phyloP scores from a whole-genome alignment of 208 protist species.

The Tetramitus jugosus region DNA sequence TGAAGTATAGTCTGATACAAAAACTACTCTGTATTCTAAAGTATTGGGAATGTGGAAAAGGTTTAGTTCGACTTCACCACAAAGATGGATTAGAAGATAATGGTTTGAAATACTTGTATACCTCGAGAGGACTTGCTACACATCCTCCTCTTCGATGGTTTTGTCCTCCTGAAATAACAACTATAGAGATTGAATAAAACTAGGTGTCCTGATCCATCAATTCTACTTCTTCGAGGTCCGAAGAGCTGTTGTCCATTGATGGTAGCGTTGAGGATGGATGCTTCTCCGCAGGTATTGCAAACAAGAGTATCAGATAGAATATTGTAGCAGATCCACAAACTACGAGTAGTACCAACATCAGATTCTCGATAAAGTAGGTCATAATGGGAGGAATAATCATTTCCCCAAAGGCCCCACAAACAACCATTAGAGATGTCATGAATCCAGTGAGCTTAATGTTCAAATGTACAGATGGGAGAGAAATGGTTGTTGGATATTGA shows the following conservation, averaged over 20 bases:
- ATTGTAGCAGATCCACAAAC: too few relatives aligned
- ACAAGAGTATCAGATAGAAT: too few relatives aligned
- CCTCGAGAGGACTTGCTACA: neutral
- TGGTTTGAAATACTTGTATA: neutral
- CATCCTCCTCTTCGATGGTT: neutral
- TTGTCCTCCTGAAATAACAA: neutral
- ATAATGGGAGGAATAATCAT: neutral
- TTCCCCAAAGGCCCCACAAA: neutral
- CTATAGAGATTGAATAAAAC: neutral
- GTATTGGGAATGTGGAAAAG: neutral
- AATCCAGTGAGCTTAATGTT: neutral
- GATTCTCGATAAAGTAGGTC: neutral
- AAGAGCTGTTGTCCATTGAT: too few relatives aligned
- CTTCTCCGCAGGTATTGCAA: too few relatives aligned
- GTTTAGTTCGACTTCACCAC: neutral
- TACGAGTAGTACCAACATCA: too few relatives aligned
- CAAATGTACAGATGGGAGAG: neutral
- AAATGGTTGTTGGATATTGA: neutral
- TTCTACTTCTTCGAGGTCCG: too few relatives aligned
- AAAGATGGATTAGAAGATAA: neutral
- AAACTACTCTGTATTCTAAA: neutral
- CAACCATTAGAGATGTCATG: neutral
- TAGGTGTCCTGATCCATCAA: too few relatives aligned
- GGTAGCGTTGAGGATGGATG: too few relatives aligned
- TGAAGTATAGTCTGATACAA: too few relatives aligned